A percentile compares a stretch with the other conserved stretches of the same genome.
Evolutionary conservation across 108 stramenopile genomes (phyloP).

Genomic region (Fistulifera pelliculosa): DNA sequence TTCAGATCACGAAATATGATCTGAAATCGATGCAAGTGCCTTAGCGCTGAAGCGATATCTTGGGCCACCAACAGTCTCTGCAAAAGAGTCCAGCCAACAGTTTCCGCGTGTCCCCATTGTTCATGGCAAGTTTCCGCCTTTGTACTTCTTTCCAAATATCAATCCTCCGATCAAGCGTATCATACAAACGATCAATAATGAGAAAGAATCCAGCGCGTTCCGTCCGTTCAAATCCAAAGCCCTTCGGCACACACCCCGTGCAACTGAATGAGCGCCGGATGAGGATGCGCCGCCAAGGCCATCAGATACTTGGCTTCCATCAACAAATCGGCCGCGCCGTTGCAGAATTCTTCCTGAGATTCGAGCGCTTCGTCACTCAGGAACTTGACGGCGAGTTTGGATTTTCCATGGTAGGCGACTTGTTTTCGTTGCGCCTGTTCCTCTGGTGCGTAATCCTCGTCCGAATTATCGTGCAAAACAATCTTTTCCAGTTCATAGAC

Average conservation of each 20-base stretch:
- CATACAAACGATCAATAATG: constrained; percentile 56
- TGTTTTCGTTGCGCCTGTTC: constrained; percentile 12
- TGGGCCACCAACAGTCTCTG: constrained; percentile 35
- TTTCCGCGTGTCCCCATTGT: not conserved
- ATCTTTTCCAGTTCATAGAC: constrained; percentile 46
- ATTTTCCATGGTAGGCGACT: constrained; percentile 10
- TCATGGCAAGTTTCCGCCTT: constrained; percentile 21
- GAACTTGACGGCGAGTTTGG: constrained; percentile 47
- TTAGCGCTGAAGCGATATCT: constrained; percentile 36
- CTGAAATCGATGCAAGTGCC: constrained; percentile 32
- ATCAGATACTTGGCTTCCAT: constrained; percentile 69
- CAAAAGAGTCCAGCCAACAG: constrained; percentile 19
- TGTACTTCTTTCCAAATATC: constrained; percentile 48
- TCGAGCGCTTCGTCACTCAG: constrained; percentile 41
- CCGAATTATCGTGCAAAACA: constrained; percentile 17
- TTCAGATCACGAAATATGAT: constrained; percentile 31
- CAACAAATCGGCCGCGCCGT: constrained; percentile 62
- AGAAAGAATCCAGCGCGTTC: constrained; percentile 59
- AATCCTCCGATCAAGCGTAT: constrained; percentile 60
- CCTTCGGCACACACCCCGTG: constrained; percentile 58
- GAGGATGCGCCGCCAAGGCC: constrained; percentile 45
- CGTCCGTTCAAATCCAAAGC: constrained; percentile 32
- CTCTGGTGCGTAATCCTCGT: constrained; percentile 5
- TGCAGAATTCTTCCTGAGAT: constrained; percentile 51
- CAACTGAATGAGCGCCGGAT: constrained; percentile 59